Conservation (phyloP, 371 early-diverging fungal species). For the Mucor saturninus region DNA sequence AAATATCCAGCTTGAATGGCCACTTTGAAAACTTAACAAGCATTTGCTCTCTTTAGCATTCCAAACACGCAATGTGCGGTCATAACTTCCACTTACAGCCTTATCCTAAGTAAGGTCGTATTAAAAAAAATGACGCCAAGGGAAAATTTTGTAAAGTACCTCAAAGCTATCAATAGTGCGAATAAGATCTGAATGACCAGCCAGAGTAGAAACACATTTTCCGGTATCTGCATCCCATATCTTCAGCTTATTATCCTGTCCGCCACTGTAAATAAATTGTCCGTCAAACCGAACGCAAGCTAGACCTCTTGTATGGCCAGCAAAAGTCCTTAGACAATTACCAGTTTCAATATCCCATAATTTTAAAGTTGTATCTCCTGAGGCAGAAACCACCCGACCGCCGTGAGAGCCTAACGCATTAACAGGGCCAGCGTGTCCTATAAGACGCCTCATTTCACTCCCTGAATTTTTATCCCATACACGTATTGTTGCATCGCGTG, state of each 20-base stretch:
- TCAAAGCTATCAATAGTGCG: conserved; percentile 81
- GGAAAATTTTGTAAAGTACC: conserved; percentile 14
- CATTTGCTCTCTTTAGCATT: conserved; percentile 53
- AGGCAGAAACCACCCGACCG: conserved; percentile 78
- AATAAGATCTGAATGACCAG: conserved; percentile 88
- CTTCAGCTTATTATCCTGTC: conserved; percentile 90
- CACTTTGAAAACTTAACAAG: conserved; percentile 63
- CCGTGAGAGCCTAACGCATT: conserved; percentile 80
- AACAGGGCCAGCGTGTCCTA: conserved; percentile 84
- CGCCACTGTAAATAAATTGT: conserved; percentile 83
- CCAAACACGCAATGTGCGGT: conserved; percentile 94
- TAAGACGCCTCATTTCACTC: conserved; percentile 61
- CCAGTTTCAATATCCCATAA: conserved; percentile 84
- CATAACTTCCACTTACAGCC: conserved; percentile 66
- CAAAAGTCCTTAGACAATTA: conserved; percentile 60
- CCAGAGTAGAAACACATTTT: conserved; percentile 66
- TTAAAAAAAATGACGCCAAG: neutral
- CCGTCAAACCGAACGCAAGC: conserved; percentile 93
- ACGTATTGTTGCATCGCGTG: conserved; percentile 90
- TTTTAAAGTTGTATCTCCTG: conserved; percentile 83
- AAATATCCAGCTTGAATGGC: conserved; percentile 90
- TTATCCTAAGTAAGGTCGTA: conserved; percentile 39
- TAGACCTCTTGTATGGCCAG: conserved; percentile 80
- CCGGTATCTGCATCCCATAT: conserved; percentile 91
- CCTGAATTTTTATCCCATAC: conserved; percentile 74